phyloP scores from a whole-genome alignment of 176 grass and related monocot species.

The Poa annua region DNA sequence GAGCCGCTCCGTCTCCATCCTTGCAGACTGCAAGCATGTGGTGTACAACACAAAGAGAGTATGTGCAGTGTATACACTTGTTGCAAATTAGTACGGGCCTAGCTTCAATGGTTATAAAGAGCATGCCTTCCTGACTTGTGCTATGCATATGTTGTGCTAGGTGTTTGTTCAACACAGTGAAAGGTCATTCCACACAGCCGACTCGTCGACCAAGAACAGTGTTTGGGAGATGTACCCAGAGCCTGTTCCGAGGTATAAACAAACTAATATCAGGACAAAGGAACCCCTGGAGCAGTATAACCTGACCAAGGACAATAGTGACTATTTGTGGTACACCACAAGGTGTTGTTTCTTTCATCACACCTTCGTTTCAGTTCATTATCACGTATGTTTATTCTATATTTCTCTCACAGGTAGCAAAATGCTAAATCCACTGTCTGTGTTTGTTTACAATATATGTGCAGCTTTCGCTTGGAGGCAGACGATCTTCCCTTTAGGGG shows the following conservation, averaged over 20 bases:
- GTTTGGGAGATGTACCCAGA: slow-evolving; percentile 77
- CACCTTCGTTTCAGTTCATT: slow-evolving; percentile 2
- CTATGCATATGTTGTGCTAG: slow-evolving; percentile 43
- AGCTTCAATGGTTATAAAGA: slow-evolving; percentile 9
- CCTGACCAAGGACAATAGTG: slow-evolving; percentile 72
- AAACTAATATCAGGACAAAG: slow-evolving; percentile 43
- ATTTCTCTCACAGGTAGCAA: not conserved
- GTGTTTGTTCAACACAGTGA: slow-evolving; percentile 84
- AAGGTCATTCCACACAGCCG: slow-evolving; percentile 37
- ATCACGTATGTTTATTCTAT: slow-evolving; percentile 1
- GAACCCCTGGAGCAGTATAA: slow-evolving; percentile 76
- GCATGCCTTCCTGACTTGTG: not conserved
- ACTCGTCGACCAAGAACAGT: slow-evolving; percentile 46
- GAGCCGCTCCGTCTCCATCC: slow-evolving; percentile 79
- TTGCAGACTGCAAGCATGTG: slow-evolving; percentile 74
- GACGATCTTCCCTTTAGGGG: slow-evolving; percentile 82
- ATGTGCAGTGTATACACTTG: slow-evolving; percentile 16
- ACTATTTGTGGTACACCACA: slow-evolving; percentile 92
- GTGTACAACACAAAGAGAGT: slow-evolving; percentile 90
- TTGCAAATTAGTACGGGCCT: not conserved
- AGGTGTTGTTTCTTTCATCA: slow-evolving; percentile 55
- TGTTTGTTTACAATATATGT: slow-evolving; percentile 32
- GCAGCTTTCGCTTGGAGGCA: slow-evolving; percentile 70
- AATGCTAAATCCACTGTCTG: slow-evolving; percentile 1
- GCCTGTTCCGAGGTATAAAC: slow-evolving; percentile 42